Conservation (phyloP, 2,329 filamentous ascomycete genomes). For the Domatiomyces globalis region DNA sequence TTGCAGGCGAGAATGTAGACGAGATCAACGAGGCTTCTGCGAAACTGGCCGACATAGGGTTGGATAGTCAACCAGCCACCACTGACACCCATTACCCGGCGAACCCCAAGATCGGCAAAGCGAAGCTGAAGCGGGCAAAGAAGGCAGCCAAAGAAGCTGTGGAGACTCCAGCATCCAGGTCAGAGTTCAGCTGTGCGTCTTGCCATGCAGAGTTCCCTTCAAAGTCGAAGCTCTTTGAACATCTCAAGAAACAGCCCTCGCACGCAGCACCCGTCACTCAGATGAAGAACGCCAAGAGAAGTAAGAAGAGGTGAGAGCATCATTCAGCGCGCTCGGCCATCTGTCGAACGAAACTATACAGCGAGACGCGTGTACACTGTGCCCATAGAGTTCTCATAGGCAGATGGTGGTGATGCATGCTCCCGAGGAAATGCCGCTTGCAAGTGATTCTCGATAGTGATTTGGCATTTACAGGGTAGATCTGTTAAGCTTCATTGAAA, state of each 20-base stretch:
- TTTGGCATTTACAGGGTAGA: too few species aligned
- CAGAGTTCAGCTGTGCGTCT: conserved; percentile 54
- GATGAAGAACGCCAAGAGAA: conserved; percentile 14
- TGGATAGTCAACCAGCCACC: conserved; percentile 8
- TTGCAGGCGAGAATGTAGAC: conserved; percentile 15
- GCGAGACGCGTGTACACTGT: conserved; percentile 3
- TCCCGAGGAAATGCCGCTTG: conserved; percentile 1
- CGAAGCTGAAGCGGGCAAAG: conserved; percentile 39
- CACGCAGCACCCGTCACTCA: conserved; percentile 43
- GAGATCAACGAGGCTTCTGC: conserved; percentile 3
- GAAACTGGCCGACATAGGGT: conserved; percentile 14
- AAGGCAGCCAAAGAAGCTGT: conserved; percentile 29
- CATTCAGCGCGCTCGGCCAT: too few species aligned
- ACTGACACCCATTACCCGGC: conserved; percentile 14
- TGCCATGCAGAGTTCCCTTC: conserved; percentile 68
- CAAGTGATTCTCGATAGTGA: too few species aligned
- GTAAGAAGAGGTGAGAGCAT: conserved; percentile 15
- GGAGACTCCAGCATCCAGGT: conserved; percentile 3
- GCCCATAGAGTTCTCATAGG: background rate
- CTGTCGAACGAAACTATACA: conserved; percentile 2
- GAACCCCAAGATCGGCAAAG: conserved; percentile 33
- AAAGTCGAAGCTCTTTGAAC: conserved; percentile 57
- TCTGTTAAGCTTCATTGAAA: too few species aligned
- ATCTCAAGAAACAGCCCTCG: conserved; percentile 46
- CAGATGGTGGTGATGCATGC: background rate